Evolutionary conservation across 441 rosid genomes (phyloP).

Genomic region (Sinapis alba): DNA sequence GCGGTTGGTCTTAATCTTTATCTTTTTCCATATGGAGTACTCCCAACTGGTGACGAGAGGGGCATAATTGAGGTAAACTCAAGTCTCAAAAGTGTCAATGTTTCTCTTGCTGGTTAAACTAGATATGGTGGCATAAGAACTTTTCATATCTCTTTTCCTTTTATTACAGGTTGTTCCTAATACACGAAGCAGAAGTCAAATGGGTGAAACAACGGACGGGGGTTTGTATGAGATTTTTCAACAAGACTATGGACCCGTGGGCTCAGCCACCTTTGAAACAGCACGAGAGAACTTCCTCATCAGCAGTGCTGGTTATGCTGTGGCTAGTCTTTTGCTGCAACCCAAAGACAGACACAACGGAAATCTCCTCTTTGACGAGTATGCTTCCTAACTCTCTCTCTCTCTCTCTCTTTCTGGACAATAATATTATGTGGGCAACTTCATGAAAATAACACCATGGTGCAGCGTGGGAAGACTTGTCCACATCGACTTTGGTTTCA

Average conservation of each 20-base stretch:
- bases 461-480: constrained; percentile 93
- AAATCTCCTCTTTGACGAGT: constrained; percentile 96
- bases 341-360: constrained; percentile 99
- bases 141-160: not conserved
- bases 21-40: constrained; percentile 97
- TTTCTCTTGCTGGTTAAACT: not conserved
- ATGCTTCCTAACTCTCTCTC: constrained; percentile 21
- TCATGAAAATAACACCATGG: constrained; percentile 6
- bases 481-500: constrained; percentile 97
- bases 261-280: constrained; percentile 82
- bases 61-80: constrained; percentile 90
- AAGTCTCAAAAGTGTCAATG: not conserved
- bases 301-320: constrained; percentile 99
- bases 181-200: constrained; percentile 94
- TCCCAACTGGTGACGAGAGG: constrained; percentile 95
- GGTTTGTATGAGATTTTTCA: constrained; percentile 97
- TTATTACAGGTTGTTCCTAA: constrained; percentile 84
- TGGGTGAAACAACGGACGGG: constrained; percentile 99
- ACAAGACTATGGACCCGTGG: constrained; percentile 95
- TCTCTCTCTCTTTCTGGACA: no score
- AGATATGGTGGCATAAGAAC: not conserved
- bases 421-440: not conserved
- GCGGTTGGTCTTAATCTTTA: constrained; percentile 90
- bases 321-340: constrained; percentile 94
- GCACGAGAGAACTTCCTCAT: constrained; percentile 93